Base-by-base conservation (phyloP, 495 filamentous ascomycete species). In the Cladorrhinum samala region DNA sequence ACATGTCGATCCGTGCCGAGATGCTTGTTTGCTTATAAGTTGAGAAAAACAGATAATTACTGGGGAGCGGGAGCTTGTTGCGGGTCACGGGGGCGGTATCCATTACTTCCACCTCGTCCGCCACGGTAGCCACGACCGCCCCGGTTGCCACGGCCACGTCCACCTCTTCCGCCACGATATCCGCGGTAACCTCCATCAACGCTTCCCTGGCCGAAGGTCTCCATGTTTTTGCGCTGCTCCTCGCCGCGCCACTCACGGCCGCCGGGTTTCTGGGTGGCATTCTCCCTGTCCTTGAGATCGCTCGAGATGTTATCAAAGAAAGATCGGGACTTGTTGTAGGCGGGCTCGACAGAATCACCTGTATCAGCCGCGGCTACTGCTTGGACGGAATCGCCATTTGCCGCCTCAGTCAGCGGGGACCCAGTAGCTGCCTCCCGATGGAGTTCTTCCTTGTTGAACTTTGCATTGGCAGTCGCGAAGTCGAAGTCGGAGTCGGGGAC, bases 221-320 rank as follows among this genome's bases (percentile, higher is more conserved):
- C 93, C 53, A 99, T 83, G 65, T 99, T 99, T 68, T 89, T 88
- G 70, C 86, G 90, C 58, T 90, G 85, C 66, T 99, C 93, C 66
- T 96, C 91, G 16, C 83, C 85, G 43, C 93, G 82, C 83, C 92
- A 95, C 65, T 95, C 89, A 17, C 88, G 84, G n/a, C 91, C 92
- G 49, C 88, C 88, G 3, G 80, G 74, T 54, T 84, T 84, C 36
- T 75, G 74, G 27, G 75, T 75, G 14, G 74, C 68, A 46, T 76
- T 78, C 61, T 95, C 90, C n/a, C 93, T 81, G 48, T 98, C 93
- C 64, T 87, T 92, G 49, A 85, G 78, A 63, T 99, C 93, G 56
- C 88, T 93, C 0, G 87, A 92, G 61, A 99, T 96, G 63, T 99
- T 95, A 64, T 99, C 93, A 62, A 97, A 99, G 75, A 99, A 99